Evolutionary conservation across 2,329 filamentous ascomycete genomes (phyloP).

Genomic region (Helotiales sp.): DNA sequence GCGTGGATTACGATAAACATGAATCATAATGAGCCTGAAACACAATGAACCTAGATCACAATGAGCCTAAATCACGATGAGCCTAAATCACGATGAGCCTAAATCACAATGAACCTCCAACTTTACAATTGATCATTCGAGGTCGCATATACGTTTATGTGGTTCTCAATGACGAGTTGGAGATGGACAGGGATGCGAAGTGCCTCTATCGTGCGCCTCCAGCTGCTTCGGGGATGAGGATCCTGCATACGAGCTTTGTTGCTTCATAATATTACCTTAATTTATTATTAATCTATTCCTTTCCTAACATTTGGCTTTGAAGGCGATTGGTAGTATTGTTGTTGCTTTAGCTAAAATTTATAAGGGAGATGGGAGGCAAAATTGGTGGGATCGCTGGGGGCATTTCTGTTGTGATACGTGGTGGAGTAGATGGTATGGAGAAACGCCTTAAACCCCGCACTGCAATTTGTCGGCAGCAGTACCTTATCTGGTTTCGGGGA

Average conservation of each 20-base stretch:
- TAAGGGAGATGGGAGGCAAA: neutral
- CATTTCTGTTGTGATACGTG: slow-evolving; percentile 1
- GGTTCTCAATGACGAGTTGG: too few species aligned
- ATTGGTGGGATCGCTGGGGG: neutral
- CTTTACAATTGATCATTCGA: too few species aligned
- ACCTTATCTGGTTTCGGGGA: neutral
- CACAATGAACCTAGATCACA: neutral
- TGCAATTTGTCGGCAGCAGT: neutral
- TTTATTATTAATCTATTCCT: neutral
- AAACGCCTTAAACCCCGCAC: neutral
- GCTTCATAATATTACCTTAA: slow-evolving; percentile 1
- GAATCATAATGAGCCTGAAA: neutral
- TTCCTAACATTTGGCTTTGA: neutral
- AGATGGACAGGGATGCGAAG: too few species aligned
- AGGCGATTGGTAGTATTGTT: neutral
- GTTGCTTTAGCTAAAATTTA: neutral
- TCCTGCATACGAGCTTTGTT: too few species aligned
- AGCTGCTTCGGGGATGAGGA: too few species aligned
- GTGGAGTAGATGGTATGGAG: neutral
- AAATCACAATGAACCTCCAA: too few species aligned
- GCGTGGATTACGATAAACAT: neutral
- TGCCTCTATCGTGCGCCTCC: neutral
- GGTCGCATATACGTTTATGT: too few species aligned
- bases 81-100: too few species aligned
- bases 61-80: too few species aligned